Evolutionary conservation across 2,329 filamentous ascomycete species (phyloP).

Genomic region (Botrytis pseudocinerea): DNA sequence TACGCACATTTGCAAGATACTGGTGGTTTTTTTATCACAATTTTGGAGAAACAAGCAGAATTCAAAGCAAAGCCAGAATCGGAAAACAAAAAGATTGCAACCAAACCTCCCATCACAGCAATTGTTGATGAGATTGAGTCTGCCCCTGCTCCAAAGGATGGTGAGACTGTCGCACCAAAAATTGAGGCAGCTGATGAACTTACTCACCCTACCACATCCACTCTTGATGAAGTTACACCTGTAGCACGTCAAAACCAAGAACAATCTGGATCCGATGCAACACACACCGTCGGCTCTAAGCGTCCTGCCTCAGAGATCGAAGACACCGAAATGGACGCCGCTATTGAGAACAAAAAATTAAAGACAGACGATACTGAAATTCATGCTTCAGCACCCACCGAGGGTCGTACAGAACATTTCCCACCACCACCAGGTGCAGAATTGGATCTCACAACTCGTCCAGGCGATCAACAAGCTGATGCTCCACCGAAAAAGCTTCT

Average conservation of each 20-base stretch:
- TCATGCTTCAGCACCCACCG: background rate
- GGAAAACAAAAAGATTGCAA: conserved; percentile 51
- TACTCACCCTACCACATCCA: conserved; percentile 28
- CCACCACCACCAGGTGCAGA: conserved; percentile 41
- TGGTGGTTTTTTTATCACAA: conserved; percentile 95
- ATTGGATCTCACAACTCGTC: conserved; percentile 36
- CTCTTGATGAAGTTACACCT: conserved; percentile 36
- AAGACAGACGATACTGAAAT: conserved; percentile 43
- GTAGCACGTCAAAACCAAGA: conserved; percentile 41
- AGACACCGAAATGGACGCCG: conserved; percentile 28
- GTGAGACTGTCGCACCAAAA: conserved; percentile 38
- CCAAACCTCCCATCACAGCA: conserved; percentile 42
- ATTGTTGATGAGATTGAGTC: conserved; percentile 47
- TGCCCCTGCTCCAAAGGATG: conserved; percentile 38
- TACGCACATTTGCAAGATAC: conserved; percentile 97
- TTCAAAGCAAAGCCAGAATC: conserved; percentile 76
- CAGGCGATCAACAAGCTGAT: conserved; percentile 33
- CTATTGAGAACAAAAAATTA: conserved; percentile 47
- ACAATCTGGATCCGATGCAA: conserved; percentile 30
- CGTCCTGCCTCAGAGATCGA: conserved; percentile 43
- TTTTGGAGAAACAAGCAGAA: conserved; percentile 87
- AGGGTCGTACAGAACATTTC: conserved; percentile 41
- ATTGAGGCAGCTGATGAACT: conserved; percentile 39
- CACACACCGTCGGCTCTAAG: conserved; percentile 39
- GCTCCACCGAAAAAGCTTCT: conserved; percentile 23